Evolutionary conservation across 345 rosid species (phyloP).

Genomic region (Eucalyptus urophylla): DNA sequence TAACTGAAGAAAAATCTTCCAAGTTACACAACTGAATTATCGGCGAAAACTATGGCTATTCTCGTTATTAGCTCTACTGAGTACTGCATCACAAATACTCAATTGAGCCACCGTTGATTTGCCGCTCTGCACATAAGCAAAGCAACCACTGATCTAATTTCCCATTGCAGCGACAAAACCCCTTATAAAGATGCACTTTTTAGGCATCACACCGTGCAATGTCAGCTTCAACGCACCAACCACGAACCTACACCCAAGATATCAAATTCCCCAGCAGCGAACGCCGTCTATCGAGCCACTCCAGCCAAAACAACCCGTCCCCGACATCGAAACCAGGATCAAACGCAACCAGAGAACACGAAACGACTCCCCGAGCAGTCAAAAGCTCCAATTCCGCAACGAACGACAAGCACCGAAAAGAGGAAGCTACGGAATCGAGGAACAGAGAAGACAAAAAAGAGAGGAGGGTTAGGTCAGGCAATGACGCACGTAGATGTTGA

Average conservation of each 20-base stretch:
- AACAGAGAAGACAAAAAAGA: not conserved
- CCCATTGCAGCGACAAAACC: not conserved
- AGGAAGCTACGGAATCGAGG: not conserved
- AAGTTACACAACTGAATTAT: not conserved
- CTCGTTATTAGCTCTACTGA: not conserved
- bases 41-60: not conserved
- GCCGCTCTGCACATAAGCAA: not conserved
- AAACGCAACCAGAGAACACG: not conserved
- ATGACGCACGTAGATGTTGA: conserved; percentile 58
- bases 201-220: not conserved
- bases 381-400: not conserved
- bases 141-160: not conserved
- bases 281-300: not conserved
- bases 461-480: conserved; percentile 2
- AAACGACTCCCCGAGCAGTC: not conserved
- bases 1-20: not conserved
- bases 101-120: not conserved
- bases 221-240: not conserved
- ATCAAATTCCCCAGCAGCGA: not conserved
- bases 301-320: not conserved
- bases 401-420: not conserved
- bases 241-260: not conserved
- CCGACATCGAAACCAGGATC: not conserved
- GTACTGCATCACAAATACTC: not conserved
- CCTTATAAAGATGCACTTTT: not conserved